Base-by-base conservation (phyloP, 164 flowering plant genomes). In the Umbilicus rupestris region DNA sequence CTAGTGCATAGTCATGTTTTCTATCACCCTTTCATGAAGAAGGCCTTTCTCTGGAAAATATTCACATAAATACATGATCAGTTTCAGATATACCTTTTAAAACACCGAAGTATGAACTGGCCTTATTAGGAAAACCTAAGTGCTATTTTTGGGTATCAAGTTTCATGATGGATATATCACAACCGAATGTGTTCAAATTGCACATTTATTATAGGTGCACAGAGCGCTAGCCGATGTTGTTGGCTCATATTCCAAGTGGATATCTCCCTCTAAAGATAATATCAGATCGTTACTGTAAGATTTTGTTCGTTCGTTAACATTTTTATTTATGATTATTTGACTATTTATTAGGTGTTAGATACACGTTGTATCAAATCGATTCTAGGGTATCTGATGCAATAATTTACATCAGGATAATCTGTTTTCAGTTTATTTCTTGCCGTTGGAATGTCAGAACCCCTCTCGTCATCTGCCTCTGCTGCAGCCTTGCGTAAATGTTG, bases 221-320 rank as follows among this genome's bases (percentile, higher is more conserved):
- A 86, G 83, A 76, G 80, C 96, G 17, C 80, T 89, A 30, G 90
- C 97, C 39, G 90, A 92, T 71, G 92, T 86, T 72, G 73, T 92
- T 71, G 93, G 89, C 71, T 92, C 97, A 60, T 92, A 87, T 77
- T 87, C 94, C 60, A 89, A 84, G 78, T 89, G 84, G 89, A 79
- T 92, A 67, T 83, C 90, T 71, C 55, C 84, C 70, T 75, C 74
- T 67, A 83, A 78, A 59, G 72, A 74, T 66, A 74, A 83, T 75
- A 70, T 78, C 42, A 77, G 92, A 67, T 79, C 87, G 20, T 74
- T 89, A 59, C 76, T 92, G 97, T 91, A 80, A 78, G 87, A 50
- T 52, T 26, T 66, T 22, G 9, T 44, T 58, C 22, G 58, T 14
- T 70, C 15, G 14, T 39, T 1, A 17, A 22, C 3, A 26, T 35